Base-by-base conservation (phyloP, 2,329 filamentous ascomycete species). In the Daldinia sp. region DNA sequence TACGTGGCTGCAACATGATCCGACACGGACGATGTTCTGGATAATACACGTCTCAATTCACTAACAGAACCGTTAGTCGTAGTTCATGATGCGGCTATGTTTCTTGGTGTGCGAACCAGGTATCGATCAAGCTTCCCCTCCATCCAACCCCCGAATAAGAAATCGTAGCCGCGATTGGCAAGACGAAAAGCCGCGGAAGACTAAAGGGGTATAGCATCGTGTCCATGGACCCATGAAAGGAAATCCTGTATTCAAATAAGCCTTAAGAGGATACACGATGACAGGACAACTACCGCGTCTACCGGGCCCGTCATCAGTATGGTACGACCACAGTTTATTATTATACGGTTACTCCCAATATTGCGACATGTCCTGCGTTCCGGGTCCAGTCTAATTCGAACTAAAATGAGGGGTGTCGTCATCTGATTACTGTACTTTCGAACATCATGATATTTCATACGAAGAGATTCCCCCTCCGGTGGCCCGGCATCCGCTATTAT, bases 401-500 rank as follows among this genome's bases (percentile, higher is more conserved):
- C 56, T 33, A 53, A 57, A 65, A 53, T 60, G 69, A 69, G 66
- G 66, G 63, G 69, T 59, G 53, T 67, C 63, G 57, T 67, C 66
- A 70, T 67, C 66, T 62, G 69, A 71, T 71, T 71, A 71, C 69
- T 71, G 69, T 71, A 71, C 41, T 59, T 37, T 64, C 23, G 56
- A 56, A 46, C 55, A 56, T 71, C 58, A 57, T 62, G 63, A 63
- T 46, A 62, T 67, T 12, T 44, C 30, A 65, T 69, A 60, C 54
- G 28, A 62, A 66, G 53, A 23, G 41, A 30, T 18, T 28, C 62
- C 57, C 60, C 57, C 60, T 67, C 69, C 66, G 57, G 63, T 69
- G 66, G 65, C 66, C 66, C 63, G 69, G 66, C 61, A 65, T 57
- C 57, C 37, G 44, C 44, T 6, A 54, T 46, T 64, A 54, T 57